Evolutionary conservation across 345 rosid genomes (phyloP).

Genomic region (Turnera subulata): DNA sequence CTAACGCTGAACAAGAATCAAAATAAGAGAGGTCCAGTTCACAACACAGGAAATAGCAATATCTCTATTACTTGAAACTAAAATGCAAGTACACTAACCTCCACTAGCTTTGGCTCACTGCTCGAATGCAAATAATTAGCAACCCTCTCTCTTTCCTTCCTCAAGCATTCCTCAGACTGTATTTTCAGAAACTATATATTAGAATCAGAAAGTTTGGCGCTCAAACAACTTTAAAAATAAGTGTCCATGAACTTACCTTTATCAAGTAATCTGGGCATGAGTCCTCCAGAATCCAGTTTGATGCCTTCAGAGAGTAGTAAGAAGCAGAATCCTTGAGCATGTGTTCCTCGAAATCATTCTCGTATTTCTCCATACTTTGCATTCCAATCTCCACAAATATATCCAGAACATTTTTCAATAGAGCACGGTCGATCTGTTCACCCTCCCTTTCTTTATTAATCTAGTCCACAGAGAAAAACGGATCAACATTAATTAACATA

Average conservation of each 20-base stretch:
- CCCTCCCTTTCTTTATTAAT: conserved; percentile 89
- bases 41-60: no score
- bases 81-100: conserved; percentile 46
- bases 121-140: conserved; percentile 80
- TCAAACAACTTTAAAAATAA: not conserved
- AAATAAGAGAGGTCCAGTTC: no score
- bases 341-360: conserved; percentile 67
- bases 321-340: conserved; percentile 67
- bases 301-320: conserved; percentile 84
- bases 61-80: no score
- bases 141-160: conserved; percentile 88
- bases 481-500: not conserved
- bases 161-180: conserved; percentile 90
- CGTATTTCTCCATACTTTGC: conserved; percentile 61
- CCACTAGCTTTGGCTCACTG: conserved; percentile 83
- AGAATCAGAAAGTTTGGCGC: not conserved
- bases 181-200: conserved; percentile 16
- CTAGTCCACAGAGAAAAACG: conserved; percentile 26
- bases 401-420: conserved; percentile 71
- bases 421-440: conserved; percentile 73
- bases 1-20: no score
- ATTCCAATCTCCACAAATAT: conserved; percentile 88
- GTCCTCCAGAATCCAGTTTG: conserved; percentile 74
- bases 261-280: conserved; percentile 83
- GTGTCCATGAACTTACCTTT: conserved; percentile 42